Base-by-base conservation (phyloP, 139 green algal species). In the Chlorella sp. region DNA sequence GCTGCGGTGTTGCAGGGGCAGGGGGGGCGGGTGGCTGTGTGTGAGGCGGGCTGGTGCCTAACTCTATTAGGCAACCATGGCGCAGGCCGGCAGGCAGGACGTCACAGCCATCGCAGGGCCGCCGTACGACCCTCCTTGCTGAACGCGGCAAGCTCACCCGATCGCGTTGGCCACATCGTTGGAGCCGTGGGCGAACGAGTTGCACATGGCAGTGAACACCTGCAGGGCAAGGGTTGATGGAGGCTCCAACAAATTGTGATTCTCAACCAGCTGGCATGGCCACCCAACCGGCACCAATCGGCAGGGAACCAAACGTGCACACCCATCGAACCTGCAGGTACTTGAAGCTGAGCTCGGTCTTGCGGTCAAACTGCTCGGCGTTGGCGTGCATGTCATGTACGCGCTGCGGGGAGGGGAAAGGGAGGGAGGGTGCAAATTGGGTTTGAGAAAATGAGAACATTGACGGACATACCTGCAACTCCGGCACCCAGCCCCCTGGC, bases 121-220 rank as follows among this genome's bases (percentile, higher is more conserved):
- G n/a, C n/a, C n/a, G n/a, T n/a, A n/a, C n/a, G n/a, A n/a, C n/a
- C n/a, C 44, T 7, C 44, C 44, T 11, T 11, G 44, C 44, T 17
- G 44, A 11, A 11, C 44, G 11, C 7, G 32, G 62, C 28, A 38
- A 5, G 68, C 69, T 75, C 36, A 75, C 70, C 51, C 95, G 34
- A 94, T 90, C 17, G 94, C 89, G 69, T 98, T 98, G 75, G 95
- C 94, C 0, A 98, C 94, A 85, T 98, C 95, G 74, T 98, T 98
- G 64, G 92, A 86, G 23, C 95, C 95, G 84, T 98, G 95, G 25
- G 95, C 89, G 78, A 99, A 98, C 7, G 93, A 93, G 63, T 96
- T 94, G 55, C 90, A 94, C 74, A 89, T 93, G 9, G 97, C 94
- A 38, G 96, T 96, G 86, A 98, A 92, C n/a, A 99, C 94, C 64